phyloP scores from a whole-genome alignment of 495 filamentous ascomycete genomes.

The Annulohypoxylon maeteangense region DNA sequence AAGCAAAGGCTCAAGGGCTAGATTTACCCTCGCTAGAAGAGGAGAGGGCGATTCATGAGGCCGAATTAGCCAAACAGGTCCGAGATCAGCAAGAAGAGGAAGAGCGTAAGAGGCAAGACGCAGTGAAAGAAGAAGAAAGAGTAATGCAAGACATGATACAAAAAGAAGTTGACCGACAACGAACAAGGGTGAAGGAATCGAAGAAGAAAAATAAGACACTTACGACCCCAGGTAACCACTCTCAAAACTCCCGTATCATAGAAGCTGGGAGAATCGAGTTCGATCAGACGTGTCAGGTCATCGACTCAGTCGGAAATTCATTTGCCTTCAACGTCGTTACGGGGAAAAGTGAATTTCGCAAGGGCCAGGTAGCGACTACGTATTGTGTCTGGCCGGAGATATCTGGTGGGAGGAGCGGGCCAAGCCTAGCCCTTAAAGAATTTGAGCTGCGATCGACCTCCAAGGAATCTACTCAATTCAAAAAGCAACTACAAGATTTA shows the following conservation, averaged over 20 bases:
- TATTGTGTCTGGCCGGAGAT: slow-evolving; percentile 76
- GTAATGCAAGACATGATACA: slow-evolving; percentile 78
- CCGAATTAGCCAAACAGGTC: slow-evolving; percentile 60
- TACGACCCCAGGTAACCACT: slow-evolving; percentile 27
- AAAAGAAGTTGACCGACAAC: slow-evolving; percentile 75
- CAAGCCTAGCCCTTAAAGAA: slow-evolving; percentile 77
- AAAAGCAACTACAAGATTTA: slow-evolving; percentile 72
- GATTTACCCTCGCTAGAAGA: slow-evolving; percentile 89
- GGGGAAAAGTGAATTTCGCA: slow-evolving; percentile 66
- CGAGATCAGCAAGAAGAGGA: slow-evolving; percentile 60
- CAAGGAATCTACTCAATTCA: slow-evolving; percentile 67
- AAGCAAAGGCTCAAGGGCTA: slow-evolving; percentile 73
- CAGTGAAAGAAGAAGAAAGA: slow-evolving; percentile 77
- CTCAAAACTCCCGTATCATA: slow-evolving; percentile 25
- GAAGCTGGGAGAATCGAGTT: slow-evolving; percentile 65
- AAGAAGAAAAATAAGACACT: slow-evolving; percentile 55
- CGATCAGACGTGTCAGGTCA: slow-evolving; percentile 72
- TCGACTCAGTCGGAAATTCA: slow-evolving; percentile 64
- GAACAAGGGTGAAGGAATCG: slow-evolving; percentile 66
- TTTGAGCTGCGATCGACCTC: slow-evolving; percentile 65
- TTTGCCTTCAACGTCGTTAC: slow-evolving; percentile 72
- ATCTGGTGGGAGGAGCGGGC: slow-evolving; percentile 60
- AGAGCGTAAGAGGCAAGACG: slow-evolving; percentile 63
- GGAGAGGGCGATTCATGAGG: slow-evolving; percentile 77
- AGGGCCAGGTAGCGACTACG: slow-evolving; percentile 67